Evolutionary conservation across 192 early-diverging fungal species (phyloP).

Genomic region (Coemansia sp.): DNA sequence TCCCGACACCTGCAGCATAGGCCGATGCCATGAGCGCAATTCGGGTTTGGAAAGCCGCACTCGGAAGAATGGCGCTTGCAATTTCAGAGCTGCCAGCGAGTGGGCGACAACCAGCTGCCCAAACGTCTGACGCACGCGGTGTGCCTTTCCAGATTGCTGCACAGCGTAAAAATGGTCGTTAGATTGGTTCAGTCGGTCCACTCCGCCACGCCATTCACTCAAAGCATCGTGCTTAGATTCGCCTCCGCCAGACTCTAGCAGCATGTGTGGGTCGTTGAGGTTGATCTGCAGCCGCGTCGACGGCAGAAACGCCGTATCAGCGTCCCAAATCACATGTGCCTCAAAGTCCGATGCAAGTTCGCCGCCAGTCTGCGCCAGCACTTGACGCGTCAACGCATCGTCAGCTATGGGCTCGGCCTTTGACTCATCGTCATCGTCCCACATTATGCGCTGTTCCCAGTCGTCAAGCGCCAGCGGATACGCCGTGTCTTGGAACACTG

Average conservation of each 20-base stretch:
- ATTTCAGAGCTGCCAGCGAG: slow-evolving; percentile 80
- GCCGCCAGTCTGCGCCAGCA: slow-evolving; percentile 27
- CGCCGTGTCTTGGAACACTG: slow-evolving; percentile 56
- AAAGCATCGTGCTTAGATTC: slow-evolving; percentile 66
- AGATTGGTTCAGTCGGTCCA: slow-evolving; percentile 85
- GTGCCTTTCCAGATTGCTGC: slow-evolving; percentile 64
- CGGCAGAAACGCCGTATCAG: slow-evolving; percentile 58
- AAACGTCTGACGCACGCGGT: slow-evolving; percentile 84
- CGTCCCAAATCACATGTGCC: slow-evolving; percentile 81
- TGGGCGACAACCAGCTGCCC: slow-evolving; percentile 86
- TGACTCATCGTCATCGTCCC: slow-evolving; percentile 57
- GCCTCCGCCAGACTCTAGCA: slow-evolving; percentile 63
- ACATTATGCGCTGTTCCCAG: slow-evolving; percentile 87
- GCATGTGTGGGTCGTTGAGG: slow-evolving; percentile 76
- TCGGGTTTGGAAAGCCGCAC: slow-evolving; percentile 80
- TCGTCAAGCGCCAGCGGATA: slow-evolving; percentile 73
- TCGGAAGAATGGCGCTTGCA: slow-evolving; percentile 83
- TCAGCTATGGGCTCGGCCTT: background rate
- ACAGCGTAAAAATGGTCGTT: slow-evolving; percentile 88
- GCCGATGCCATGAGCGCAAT: slow-evolving; percentile 88
- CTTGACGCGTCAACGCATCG: slow-evolving; percentile 10
- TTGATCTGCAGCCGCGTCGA: slow-evolving; percentile 63
- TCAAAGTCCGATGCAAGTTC: slow-evolving; percentile 62
- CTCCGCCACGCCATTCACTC: slow-evolving; percentile 40
- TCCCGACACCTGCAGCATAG: slow-evolving; percentile 67